A percentile compares a stretch with the other conserved stretches of the same genome.
phyloP scores from a whole-genome alignment of 2,329 filamentous ascomycete genomes.

The Akanthomyces muscarius region DNA sequence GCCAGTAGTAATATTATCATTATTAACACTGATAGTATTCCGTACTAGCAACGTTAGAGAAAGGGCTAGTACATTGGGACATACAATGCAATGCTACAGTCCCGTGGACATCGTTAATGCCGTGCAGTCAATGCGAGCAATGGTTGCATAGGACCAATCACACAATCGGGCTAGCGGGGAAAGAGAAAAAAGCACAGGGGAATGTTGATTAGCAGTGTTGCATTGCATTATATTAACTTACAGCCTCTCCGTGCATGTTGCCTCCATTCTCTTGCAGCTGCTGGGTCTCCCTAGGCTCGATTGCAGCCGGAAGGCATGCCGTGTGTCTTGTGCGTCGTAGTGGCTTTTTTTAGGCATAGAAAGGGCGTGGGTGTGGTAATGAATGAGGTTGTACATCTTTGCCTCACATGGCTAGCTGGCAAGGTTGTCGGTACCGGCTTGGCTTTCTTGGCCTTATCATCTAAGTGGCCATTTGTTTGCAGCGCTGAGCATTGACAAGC shows the following conservation, averaged over 20 bases:
- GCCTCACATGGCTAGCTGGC: neutral
- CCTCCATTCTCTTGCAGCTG: neutral
- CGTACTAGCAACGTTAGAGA: too few species aligned
- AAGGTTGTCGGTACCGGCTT: too few species aligned
- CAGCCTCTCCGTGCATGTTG: neutral
- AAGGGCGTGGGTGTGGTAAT: too few species aligned
- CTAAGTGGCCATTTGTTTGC: neutral
- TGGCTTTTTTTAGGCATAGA: neutral
- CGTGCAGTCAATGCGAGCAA: constrained; percentile 7
- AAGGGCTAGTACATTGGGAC: too few species aligned
- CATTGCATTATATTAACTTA: neutral
- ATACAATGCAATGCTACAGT: neutral
- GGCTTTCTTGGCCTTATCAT: too few species aligned
- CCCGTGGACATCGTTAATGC: neutral
- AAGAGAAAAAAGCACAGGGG: neutral
- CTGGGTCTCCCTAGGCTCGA: neutral
- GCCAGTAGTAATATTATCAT: too few species aligned
- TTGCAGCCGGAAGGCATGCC: neutral
- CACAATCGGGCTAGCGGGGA: neutral
- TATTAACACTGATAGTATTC: too few species aligned
- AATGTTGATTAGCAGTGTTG: neutral
- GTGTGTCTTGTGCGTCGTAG: neutral
- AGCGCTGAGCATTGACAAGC: neutral
- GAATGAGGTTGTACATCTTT: neutral
- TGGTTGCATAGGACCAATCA: neutral